Percentiles rank a stretch among this genome's conserved stretches.
Conservation (phyloP, 805 yeast species). For the Jamesozyma piceae region DNA sequence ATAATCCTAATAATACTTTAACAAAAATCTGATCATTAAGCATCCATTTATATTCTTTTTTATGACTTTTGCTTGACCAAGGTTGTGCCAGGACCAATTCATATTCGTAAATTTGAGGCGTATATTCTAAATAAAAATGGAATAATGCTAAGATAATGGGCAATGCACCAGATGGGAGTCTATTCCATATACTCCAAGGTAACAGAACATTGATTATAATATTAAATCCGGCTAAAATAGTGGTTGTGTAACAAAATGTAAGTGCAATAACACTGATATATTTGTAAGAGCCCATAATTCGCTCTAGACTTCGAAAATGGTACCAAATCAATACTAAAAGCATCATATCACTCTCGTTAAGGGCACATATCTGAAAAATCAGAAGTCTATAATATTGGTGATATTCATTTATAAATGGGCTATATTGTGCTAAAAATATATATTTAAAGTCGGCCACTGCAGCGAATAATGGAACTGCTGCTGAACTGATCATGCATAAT, state of each 20-base stretch:
- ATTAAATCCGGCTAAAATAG: slow-evolving; percentile 32
- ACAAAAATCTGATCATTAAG: slow-evolving; percentile 31
- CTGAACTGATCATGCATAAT: slow-evolving; percentile 20
- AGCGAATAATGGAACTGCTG: slow-evolving; percentile 21
- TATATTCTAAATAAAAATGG: slow-evolving; percentile 33
- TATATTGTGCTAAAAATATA: slow-evolving; percentile 21
- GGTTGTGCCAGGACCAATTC: slow-evolving; percentile 29
- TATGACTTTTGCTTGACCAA: slow-evolving; percentile 9
- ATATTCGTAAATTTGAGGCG: slow-evolving; percentile 36
- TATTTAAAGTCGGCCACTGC: slow-evolving; percentile 23
- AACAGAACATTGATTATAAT: slow-evolving; percentile 22
- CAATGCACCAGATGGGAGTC: slow-evolving; percentile 36
- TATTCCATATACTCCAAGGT: slow-evolving; percentile 34
- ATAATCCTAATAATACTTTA: slow-evolving; percentile 26
- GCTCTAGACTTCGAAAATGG: slow-evolving; percentile 46
- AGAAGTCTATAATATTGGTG: slow-evolving; percentile 48
- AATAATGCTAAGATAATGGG: slow-evolving; percentile 33
- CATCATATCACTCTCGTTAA: slow-evolving; percentile 51
- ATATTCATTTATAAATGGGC: slow-evolving; percentile 47
- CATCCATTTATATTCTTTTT: slow-evolving; percentile 15
- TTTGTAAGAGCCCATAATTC: slow-evolving; percentile 48
- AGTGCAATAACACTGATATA: slow-evolving; percentile 40
- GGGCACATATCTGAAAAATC: slow-evolving; percentile 42
- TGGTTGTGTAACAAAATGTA: slow-evolving; percentile 40
- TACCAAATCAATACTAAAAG: slow-evolving; percentile 38